phyloP scores from a whole-genome alignment of 768 basidiomycete genomes.

The Porphyrellus cyaneotinctus region DNA sequence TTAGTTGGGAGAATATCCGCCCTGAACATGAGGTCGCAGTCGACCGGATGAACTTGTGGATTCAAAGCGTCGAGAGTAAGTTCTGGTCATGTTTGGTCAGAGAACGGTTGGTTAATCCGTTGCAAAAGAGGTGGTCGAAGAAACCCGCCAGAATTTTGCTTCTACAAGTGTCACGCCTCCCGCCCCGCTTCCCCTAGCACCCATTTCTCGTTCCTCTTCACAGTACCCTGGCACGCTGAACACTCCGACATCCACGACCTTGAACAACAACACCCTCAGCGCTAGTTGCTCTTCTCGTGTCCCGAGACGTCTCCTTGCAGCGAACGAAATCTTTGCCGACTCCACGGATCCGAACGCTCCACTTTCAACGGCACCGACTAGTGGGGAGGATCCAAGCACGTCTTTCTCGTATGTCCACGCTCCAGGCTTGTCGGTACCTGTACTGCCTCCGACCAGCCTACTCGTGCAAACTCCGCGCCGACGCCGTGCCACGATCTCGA shows the following conservation, averaged over 20 bases:
- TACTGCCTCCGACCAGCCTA: constrained; percentile 15
- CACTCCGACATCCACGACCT: constrained; percentile 24
- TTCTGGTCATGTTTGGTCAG: constrained; percentile 10
- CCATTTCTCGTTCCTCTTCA: constrained; percentile 49
- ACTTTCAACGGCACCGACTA: constrained; percentile 20
- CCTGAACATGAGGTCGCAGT: constrained; percentile 31
- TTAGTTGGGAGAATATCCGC: constrained; percentile 34
- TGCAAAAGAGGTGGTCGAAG: constrained; percentile 64
- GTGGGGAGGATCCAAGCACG: constrained; percentile 12
- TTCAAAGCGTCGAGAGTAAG: constrained; percentile 79
- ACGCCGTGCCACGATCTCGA: constrained; percentile 65
- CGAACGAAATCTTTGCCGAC: constrained; percentile 65
- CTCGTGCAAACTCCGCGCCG: constrained; percentile 34
- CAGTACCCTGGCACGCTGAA: constrained; percentile 32
- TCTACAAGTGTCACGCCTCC: constrained; percentile 45
- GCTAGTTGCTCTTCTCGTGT: constrained; percentile 39
- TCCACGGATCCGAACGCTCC: constrained; percentile 12
- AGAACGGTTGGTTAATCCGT: neutral
- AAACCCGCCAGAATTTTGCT: constrained; percentile 72
- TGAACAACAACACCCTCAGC: constrained; percentile 3
- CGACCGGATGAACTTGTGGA: constrained; percentile 79
- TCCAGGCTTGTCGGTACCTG: constrained; percentile 20
- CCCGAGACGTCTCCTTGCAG: constrained; percentile 60
- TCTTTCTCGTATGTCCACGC: constrained; percentile 23
- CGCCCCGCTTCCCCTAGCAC: constrained; percentile 61